Conservation (phyloP, 1,139 yeast species). For the Magnusiomyces tetraspermus region DNA sequence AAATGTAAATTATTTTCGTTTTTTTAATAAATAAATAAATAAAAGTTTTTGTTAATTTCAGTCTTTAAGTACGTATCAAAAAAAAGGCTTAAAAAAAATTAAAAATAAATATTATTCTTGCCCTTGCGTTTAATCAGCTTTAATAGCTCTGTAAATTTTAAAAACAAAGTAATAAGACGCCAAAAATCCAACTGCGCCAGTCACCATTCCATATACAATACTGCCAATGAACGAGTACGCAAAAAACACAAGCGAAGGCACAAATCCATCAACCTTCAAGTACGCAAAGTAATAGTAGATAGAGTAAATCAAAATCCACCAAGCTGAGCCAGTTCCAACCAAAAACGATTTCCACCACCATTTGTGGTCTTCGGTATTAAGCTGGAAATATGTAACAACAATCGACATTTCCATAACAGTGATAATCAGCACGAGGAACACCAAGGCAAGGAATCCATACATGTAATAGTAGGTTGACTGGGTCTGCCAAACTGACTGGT, state of each 20-base stretch:
- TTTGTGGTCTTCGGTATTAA: constrained; percentile 51
- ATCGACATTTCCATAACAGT: constrained; percentile 68
- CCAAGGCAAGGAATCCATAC: constrained; percentile 66
- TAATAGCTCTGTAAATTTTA: constrained; percentile 48
- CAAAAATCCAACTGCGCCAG: constrained; percentile 67
- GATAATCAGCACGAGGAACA: constrained; percentile 49
- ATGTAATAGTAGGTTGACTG: constrained; percentile 69
- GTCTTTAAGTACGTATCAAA: too few relatives aligned
- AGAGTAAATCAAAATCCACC: constrained; percentile 62
- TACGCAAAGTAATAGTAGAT: constrained; percentile 50
- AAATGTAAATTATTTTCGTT: neutral
- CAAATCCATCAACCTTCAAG: constrained; percentile 41
- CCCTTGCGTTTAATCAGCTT: constrained; percentile 49
- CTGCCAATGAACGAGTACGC: constrained; percentile 63
- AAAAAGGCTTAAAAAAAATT: too few relatives aligned
- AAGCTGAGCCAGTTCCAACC: constrained; percentile 61
- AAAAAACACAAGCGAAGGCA: constrained; percentile 59
- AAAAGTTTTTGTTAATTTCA: too few relatives aligned
- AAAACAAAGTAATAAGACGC: constrained; percentile 54
- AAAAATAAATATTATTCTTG: too few relatives aligned
- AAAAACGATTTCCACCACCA: constrained; percentile 86
- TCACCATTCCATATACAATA: constrained; percentile 53
- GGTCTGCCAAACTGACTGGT: constrained; percentile 72
- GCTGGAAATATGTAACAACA: constrained; percentile 55
- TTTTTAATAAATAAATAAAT: too few relatives aligned